Base-by-base conservation (phyloP, 2,329 filamentous ascomycete genomes). In the Epicoccum nigrum region DNA sequence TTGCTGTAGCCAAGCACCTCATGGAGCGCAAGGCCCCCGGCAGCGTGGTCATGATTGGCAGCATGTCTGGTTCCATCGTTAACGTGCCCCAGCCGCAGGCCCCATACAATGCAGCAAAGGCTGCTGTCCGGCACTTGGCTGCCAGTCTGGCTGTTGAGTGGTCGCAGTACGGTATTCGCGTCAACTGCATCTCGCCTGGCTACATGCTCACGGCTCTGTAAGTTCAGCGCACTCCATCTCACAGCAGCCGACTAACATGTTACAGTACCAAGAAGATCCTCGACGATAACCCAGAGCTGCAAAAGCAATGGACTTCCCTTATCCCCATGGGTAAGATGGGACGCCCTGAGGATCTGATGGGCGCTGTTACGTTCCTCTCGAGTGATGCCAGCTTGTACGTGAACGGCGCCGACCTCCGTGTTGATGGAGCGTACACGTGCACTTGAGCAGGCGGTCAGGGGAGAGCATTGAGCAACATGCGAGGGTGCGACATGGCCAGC, bases 251-350 rank as follows among this genome's bases (percentile, higher is more conserved):
- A 17, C 39, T 9, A 42, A 34, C 11, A 7, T 21, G 2, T 5
- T 20, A 39, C 67, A 95, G 90, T 45, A 97, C 92, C 33, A 86
- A 92, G 78, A 96, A 96, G 79, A 97, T 97, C 63, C 84, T 97
- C 20, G 89, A 94, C 58, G 91, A 96, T 54, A 95, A 96, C 74
- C 92, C 92, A 16, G 90, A 94, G 46, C 84, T 97, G 31, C 89
- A 92, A 74, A 82, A 87, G 69, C 87, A 94, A 75, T 97, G 93
- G 93, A 95, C 86, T 12, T 92, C 89, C 1, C 81, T 96, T 45
- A 97, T 97, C 55, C 94, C 94, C 0, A 86, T 90, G 69, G 93
- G 92, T 51, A 93, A 93, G 77, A 96, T 97, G 90, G 93, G 93
- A 20, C 83, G 86, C 43, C 93, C 93, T 1, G 86, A 92, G 71